Percentiles rank a stretch among this genome's conserved stretches.
Conservation (phyloP, 2,329 filamentous ascomycete species). For the Colletotrichum sp. region DNA sequence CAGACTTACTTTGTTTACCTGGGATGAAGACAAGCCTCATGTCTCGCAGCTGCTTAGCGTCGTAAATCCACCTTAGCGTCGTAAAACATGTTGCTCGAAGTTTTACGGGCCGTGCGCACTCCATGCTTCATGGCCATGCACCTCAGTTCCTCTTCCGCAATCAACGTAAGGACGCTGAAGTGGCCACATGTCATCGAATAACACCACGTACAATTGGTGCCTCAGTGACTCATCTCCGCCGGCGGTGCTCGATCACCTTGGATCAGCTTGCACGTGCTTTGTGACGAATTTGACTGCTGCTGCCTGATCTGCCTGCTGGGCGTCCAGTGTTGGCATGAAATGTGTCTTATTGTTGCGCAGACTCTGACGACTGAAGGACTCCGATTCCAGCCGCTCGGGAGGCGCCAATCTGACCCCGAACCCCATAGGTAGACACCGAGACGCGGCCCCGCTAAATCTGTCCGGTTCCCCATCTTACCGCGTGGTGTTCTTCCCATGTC, state of each 20-base stretch:
- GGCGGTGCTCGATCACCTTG: not conserved
- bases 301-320: not conserved
- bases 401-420: not conserved
- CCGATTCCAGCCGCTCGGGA: not conserved
- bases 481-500: not conserved
- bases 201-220: not conserved
- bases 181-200: not conserved
- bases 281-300: not conserved
- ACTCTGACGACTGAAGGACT: not conserved
- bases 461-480: not conserved
- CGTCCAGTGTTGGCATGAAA: not conserved
- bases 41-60: not conserved
- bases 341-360: not conserved
- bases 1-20: not conserved
- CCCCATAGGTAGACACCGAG: not conserved
- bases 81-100: not conserved
- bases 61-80: not conserved
- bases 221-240: not conserved
- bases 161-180: not conserved
- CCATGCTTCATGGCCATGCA: not conserved
- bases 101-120: not conserved
- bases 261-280: not conserved
- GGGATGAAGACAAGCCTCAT: not conserved
- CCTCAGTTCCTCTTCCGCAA: not conserved
- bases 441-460: not conserved